Base-by-base conservation (phyloP, 257 asterid species). In the Solanum etuberosum region DNA sequence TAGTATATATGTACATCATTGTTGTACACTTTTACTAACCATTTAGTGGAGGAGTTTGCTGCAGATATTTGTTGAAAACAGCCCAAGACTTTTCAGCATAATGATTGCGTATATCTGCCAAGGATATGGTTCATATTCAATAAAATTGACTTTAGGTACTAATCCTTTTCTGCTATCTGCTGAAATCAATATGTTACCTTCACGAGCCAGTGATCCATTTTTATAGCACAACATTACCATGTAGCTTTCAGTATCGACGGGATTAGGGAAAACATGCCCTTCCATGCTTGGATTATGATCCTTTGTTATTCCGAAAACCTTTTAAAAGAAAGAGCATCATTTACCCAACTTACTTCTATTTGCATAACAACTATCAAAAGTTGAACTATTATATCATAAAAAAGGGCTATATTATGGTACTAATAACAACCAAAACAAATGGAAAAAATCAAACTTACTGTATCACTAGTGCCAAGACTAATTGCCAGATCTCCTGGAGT, bases 381-480 rank as follows among this genome's bases (percentile, higher is more conserved):
- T 7, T 25, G 83, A 78, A 27, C 63, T 78, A 43, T 14, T 2
- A 43, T 43, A 78, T 7, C 63, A 78, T 78, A 27, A 78, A 27
- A 42, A 78, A 15, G n/a, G 31, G 38, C 0, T 9, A 18, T 32
- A 18, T 32, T 7, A 4, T 71, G 25, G 42, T 25, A 76, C 35
- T 23, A 59, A 4, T 15, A 40, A 83, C 51, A 40, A 27, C 16
- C 32, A 16, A 85, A 85, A 27, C 51, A 65, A 85, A 40, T 14
- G 1, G 40, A 85, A 83, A 73, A 84, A 68, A 35, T 32, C 76
- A 5, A 40, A 88, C 93, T 92, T 90, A 95, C 99, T 40, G 99
- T 97, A 91, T 95, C 99, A 88, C 99, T 95, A 84, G 99, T 97
- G 83, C 99, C 99, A 87, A 97, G 97, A 89, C 98, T 95, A 83